Evolutionary conservation across 1,284 basidiomycete genomes (phyloP).

Genomic region (Pterulicium gracile): DNA sequence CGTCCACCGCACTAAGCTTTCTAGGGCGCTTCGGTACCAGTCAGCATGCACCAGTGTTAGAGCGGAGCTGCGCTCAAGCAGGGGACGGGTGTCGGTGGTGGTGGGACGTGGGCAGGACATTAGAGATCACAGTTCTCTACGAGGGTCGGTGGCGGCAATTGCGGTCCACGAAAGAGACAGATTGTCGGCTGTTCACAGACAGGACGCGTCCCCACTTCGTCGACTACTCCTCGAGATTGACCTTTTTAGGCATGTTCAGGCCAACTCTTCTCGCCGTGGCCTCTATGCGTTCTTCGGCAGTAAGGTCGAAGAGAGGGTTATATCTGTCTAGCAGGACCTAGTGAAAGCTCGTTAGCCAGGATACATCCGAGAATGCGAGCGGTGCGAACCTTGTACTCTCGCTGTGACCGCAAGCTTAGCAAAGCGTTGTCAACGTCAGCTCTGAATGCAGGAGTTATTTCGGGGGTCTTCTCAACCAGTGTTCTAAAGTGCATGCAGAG

Average conservation of each 20-base stretch:
- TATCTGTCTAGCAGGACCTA: conserved; percentile 74
- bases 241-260: conserved; percentile 57
- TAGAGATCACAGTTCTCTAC: too few relatives aligned
- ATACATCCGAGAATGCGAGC: neutral
- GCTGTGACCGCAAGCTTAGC: conserved; percentile 65
- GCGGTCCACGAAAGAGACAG: too few relatives aligned
- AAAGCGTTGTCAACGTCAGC: conserved; percentile 54
- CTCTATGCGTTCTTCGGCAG: conserved; percentile 67
- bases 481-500: conserved; percentile 43
- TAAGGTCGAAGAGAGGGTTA: conserved; percentile 75
- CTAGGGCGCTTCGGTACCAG: too few relatives aligned
- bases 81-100: too few relatives aligned
- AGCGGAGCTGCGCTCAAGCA: too few relatives aligned
- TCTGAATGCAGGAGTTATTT: conserved; percentile 18
- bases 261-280: conserved; percentile 84
- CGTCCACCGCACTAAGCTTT: too few relatives aligned
- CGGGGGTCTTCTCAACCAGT: conserved; percentile 35
- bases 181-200: too few relatives aligned
- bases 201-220: too few relatives aligned
- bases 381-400: conserved; percentile 36
- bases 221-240: too few relatives aligned
- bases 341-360: conserved; percentile 7
- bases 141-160: too few relatives aligned
- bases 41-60: too few relatives aligned
- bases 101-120: too few relatives aligned